Evolutionary conservation across 768 basidiomycete species (phyloP), one percentile per base, ranked within the genome.

Genomic region (Naganishia onofrii): DNA sequence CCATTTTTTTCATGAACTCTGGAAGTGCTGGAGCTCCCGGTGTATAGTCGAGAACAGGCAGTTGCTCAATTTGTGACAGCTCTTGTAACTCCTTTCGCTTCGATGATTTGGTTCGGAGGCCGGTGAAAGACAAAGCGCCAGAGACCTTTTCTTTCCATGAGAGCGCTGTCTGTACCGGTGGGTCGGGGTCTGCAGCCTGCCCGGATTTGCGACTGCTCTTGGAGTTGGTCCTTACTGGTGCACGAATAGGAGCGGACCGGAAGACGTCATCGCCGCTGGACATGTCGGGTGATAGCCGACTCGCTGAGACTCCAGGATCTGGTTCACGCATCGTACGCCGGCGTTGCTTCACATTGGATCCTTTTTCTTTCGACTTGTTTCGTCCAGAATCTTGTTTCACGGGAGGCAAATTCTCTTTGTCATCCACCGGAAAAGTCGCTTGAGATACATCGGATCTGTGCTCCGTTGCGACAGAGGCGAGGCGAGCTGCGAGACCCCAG

Each of bases 131-230:
- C 23, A 63, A 46, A 21, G 38, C 60, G 26, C 60, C 29, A 19
- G 60, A 63, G 17, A 63, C 12, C 38, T 44, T 63, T n/a, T 36
- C 60, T 29, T 44, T 63, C 60, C 60, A 63, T 8, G 60, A 63
- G 6, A 3, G 57, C 10, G 21, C 38, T 5, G 31, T n/a, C 2
- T 58, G 34, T 23, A 23, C 2, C n/a, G 57, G 23, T n/a, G 34
- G 23, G 15, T 63, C 34, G 31, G 34, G 10, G 42, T 31, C 34
- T 51, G 21, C 48, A 34, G 57, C 9, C 31, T 58, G 9, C 19
- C 12, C 9, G 23, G 34, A 58, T 36, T 15, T 38, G n/a, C 32
- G 21, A 7, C 12, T 51, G 48, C 15, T 28, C 13, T 10, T 38
- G 60, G 23, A 2, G 60, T 26, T 44, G 15, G n/a, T 4, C 60